Evolutionary conservation across 2,329 filamentous ascomycete species (phyloP).

Genomic region (Mycosphaerelloides madeirae): DNA sequence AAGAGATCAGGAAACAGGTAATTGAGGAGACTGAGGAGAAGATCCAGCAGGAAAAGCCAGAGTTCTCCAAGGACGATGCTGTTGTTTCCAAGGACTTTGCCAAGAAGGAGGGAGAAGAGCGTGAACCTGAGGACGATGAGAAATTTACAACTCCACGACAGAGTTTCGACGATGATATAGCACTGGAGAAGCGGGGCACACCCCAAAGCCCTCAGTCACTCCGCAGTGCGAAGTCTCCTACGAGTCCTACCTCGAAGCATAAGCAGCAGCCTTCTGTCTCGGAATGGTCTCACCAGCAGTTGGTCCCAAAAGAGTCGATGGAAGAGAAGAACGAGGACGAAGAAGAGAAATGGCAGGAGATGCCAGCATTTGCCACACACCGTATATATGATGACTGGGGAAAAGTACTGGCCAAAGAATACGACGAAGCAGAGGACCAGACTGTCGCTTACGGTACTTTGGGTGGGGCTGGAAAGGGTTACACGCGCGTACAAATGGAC

Average conservation of each 20-base stretch:
- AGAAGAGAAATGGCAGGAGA: slow-evolving; percentile 80
- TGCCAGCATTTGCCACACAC: slow-evolving; percentile 88
- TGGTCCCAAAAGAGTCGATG: slow-evolving; percentile 48
- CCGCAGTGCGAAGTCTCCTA: slow-evolving; percentile 4
- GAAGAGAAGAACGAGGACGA: slow-evolving; percentile 49
- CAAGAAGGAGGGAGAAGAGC: neutral
- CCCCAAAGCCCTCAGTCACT: slow-evolving; percentile 3
- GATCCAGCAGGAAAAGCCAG: slow-evolving; percentile 8
- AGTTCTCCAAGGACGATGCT: slow-evolving; percentile 1
- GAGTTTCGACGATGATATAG: slow-evolving; percentile 4
- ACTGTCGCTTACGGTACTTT: slow-evolving; percentile 68
- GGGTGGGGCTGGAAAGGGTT: slow-evolving; percentile 88
- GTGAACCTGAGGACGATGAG: slow-evolving; percentile 3
- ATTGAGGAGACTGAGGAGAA: slow-evolving; percentile 20
- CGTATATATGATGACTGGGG: slow-evolving; percentile 96
- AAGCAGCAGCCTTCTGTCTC: slow-evolving; percentile 47
- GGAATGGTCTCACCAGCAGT: slow-evolving; percentile 86
- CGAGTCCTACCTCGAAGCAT: slow-evolving; percentile 14
- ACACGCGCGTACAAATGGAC: slow-evolving; percentile 90
- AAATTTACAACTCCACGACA: slow-evolving; percentile 5
- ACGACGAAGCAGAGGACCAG: slow-evolving; percentile 63
- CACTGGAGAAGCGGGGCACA: slow-evolving; percentile 2
- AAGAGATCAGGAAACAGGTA: slow-evolving; percentile 16
- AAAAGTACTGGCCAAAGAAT: slow-evolving; percentile 76
- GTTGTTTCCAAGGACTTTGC: slow-evolving; percentile 1